phyloP scores from a whole-genome alignment of 2,329 filamentous ascomycete genomes.

The Alternaria triticina region DNA sequence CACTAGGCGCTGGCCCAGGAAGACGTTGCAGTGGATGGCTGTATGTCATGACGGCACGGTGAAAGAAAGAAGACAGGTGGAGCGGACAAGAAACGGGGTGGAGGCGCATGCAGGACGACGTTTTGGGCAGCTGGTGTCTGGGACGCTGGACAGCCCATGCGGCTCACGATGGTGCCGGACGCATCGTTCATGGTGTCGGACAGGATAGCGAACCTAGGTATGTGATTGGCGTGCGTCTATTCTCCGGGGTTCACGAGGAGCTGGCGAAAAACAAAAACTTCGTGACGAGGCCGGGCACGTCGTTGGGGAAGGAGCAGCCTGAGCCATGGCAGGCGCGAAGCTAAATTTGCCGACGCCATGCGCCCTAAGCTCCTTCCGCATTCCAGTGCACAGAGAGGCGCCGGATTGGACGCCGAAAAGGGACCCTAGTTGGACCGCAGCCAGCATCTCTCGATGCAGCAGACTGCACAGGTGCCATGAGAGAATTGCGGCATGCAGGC shows the following conservation, averaged over 20 bases:
- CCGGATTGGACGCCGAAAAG: slow-evolving; percentile 22
- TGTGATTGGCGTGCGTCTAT: slow-evolving; percentile 5
- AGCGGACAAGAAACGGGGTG: slow-evolving; percentile 29
- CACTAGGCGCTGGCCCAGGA: slow-evolving; percentile 10
- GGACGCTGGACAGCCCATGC: slow-evolving; percentile 31
- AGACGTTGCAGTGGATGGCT: slow-evolving; percentile 11
- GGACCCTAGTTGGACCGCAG: slow-evolving; percentile 1
- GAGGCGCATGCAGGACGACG: slow-evolving; percentile 42
- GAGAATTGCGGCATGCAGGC: slow-evolving; percentile 19
- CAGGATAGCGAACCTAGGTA: neutral
- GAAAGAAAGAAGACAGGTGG: slow-evolving; percentile 29
- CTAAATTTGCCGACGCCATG: slow-evolving; percentile 37
- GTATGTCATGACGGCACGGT: slow-evolving; percentile 22
- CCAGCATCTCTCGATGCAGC: slow-evolving; percentile 16
- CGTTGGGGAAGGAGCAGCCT: slow-evolving; percentile 16
- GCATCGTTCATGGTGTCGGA: neutral
- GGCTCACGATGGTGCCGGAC: slow-evolving; percentile 14
- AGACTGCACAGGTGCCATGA: slow-evolving; percentile 27
- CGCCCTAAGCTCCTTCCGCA: slow-evolving; percentile 20
- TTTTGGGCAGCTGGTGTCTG: slow-evolving; percentile 35
- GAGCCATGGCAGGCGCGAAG: slow-evolving; percentile 29
- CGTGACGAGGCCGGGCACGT: neutral
- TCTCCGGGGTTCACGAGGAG: neutral
- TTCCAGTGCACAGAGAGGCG: slow-evolving; percentile 26
- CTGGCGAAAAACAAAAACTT: slow-evolving; percentile 5